Evolutionary conservation across 176 grass and related monocot genomes (phyloP).

Genomic region (Oryza rufipogon): DNA sequence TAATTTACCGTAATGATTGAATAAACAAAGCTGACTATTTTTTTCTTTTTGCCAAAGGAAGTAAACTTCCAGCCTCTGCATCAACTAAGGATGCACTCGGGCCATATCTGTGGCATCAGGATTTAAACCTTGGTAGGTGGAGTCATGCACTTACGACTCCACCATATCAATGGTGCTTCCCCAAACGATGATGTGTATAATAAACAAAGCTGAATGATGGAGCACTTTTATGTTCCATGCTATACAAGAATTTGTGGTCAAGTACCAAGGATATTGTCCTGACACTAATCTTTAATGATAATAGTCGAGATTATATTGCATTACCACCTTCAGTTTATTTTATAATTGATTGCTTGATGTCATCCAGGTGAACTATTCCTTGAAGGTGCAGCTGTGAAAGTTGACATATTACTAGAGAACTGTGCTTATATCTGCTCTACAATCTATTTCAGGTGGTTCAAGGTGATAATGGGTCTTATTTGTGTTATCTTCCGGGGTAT

Average conservation of each 20-base stretch:
- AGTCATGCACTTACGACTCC: too few species aligned
- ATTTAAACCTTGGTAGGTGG: too few species aligned
- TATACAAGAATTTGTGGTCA: conserved; percentile 27
- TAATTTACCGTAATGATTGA: conserved; percentile 7
- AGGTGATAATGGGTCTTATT: conserved; percentile 76
- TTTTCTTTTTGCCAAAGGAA: too few species aligned
- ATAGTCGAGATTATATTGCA: conserved; percentile 24
- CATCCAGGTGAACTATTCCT: conserved; percentile 21
- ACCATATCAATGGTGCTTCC: too few species aligned
- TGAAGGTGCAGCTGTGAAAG: conserved; percentile 12
- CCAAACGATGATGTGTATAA: background rate
- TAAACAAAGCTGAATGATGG: conserved; percentile 33
- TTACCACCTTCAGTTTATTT: background rate
- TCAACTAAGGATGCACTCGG: too few species aligned
- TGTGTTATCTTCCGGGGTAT: conserved; percentile 68
- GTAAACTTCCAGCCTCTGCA: too few species aligned
- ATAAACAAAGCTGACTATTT: conserved; percentile 15
- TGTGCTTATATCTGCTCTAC: conserved; percentile 29
- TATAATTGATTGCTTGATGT: background rate
- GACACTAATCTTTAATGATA: conserved; percentile 22
- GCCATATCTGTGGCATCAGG: too few species aligned
- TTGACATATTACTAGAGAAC: conserved; percentile 34
- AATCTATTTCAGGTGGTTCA: conserved; percentile 68
- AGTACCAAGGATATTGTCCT: conserved; percentile 7
- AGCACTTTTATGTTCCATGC: conserved; percentile 9